A percentile compares a stretch with the other conserved stretches of the same genome.
Evolutionary conservation across 129 eudicot genomes (phyloP).

Genomic region (Centrapalus pauciflorus): DNA sequence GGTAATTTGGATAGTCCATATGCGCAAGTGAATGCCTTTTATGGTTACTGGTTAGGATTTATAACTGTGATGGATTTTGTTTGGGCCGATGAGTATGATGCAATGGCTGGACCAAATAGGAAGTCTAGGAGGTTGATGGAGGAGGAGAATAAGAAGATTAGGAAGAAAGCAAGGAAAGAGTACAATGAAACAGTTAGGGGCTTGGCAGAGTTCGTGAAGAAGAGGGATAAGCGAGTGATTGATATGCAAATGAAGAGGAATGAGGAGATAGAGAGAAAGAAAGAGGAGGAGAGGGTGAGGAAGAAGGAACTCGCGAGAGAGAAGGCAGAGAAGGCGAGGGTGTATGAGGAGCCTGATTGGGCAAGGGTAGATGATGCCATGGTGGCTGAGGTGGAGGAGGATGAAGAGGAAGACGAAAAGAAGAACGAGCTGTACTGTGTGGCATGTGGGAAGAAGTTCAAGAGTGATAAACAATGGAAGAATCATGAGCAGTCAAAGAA

Average conservation of each 20-base stretch:
- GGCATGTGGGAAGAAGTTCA: slow-evolving; percentile 92
- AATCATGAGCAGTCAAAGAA: slow-evolving; percentile 97
- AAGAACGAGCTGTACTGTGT: slow-evolving; percentile 77
- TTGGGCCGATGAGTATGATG: slow-evolving; percentile 87
- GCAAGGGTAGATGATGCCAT: slow-evolving; percentile 54
- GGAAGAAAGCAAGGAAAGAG: slow-evolving; percentile 81
- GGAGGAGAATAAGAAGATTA: slow-evolving; percentile 92
- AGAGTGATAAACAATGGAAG: slow-evolving; percentile 95
- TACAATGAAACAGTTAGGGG: slow-evolving; percentile 86
- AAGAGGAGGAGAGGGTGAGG: slow-evolving; percentile 57
- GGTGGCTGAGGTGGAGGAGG: slow-evolving; percentile 40
- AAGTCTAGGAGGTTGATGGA: slow-evolving; percentile 89
- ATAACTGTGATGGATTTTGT: slow-evolving; percentile 75
- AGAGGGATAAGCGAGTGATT: slow-evolving; percentile 96
- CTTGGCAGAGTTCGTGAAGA: slow-evolving; percentile 91
- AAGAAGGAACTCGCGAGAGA: slow-evolving; percentile 61
- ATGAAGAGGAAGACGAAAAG: slow-evolving; percentile 42
- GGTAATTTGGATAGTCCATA: slow-evolving; percentile 73
- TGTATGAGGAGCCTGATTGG: slow-evolving; percentile 88
- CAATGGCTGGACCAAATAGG: slow-evolving; percentile 60
- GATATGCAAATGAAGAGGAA: slow-evolving; percentile 88
- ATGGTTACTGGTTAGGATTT: slow-evolving; percentile 85
- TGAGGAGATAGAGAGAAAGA: slow-evolving; percentile 74
- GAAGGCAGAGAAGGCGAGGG: slow-evolving; percentile 65
- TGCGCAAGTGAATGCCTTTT: slow-evolving; percentile 87